These are phyloP conservation scores for Magnaporthiopsis rhizophila DNA, from an alignment of 2,329 filamentous ascomycete species.

Conservation along the genomic window DNA sequence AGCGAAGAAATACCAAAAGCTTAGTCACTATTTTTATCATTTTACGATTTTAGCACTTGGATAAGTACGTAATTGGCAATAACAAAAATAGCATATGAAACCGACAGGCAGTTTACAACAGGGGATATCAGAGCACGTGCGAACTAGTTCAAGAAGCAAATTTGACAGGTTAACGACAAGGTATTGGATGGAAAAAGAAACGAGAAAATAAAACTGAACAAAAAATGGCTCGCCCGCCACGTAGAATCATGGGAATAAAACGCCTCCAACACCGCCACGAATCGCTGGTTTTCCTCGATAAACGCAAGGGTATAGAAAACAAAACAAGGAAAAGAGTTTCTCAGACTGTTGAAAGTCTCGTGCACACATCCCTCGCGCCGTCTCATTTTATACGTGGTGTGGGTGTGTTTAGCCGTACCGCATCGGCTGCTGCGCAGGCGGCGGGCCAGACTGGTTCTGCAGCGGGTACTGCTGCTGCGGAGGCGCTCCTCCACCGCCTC, in stretches of 20 bases:
- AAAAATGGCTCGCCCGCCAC: not conserved
- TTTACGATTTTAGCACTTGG: not conserved
- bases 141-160: not conserved
- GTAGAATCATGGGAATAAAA: not conserved
- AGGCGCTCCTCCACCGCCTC: constrained; percentile 19
- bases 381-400: not conserved
- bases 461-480: constrained; percentile 24
- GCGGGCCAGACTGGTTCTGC: constrained; percentile 23
- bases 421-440: constrained; percentile 18
- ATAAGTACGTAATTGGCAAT: not conserved
- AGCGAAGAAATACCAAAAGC: not conserved
- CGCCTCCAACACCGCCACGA: constrained; percentile 2
- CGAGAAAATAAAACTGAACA: not conserved
- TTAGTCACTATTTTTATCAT: not conserved
- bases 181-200: not conserved
- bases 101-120: not conserved
- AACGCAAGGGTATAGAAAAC: not conserved
- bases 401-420: not conserved
- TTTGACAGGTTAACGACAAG: not conserved
- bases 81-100: not conserved
- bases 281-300: not conserved
- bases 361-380: not conserved
- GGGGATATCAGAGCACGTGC: not conserved
- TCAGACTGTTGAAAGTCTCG: not conserved
- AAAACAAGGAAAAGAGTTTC: not conserved